A percentile compares a stretch with the other conserved stretches of the same genome.
Conservation (phyloP, 441 rosid genomes). For the Gossypium lobatum region DNA sequence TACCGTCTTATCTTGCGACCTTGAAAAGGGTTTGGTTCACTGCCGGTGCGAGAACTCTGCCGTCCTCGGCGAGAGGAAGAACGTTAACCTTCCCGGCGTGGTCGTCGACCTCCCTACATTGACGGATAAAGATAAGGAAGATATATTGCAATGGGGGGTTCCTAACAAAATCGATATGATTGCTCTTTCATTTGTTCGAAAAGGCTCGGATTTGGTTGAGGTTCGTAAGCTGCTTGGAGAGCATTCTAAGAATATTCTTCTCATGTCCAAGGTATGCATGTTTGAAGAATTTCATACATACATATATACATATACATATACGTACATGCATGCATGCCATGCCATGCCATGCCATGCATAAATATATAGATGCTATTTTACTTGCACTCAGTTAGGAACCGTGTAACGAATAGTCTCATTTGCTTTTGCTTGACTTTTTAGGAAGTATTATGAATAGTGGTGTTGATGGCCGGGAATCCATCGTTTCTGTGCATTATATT, state of each 20-base stretch:
- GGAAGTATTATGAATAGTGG: neutral
- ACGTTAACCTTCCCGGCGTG: neutral
- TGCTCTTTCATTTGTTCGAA: neutral
- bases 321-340: no score
- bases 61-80: neutral
- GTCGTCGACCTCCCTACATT: neutral
- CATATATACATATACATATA: no score
- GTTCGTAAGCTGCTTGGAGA: neutral
- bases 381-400: neutral
- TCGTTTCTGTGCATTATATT: no score
- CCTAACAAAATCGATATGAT: neutral
- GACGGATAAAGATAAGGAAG: neutral
- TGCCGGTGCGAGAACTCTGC: neutral
- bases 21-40: neutral
- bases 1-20: neutral
- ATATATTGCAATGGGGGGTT: neutral
- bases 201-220: neutral
- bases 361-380: no score
- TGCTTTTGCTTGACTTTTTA: neutral
- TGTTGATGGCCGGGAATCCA: no score
- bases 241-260: neutral
- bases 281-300: neutral
- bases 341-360: no score
- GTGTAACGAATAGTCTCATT: neutral
- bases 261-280: neutral